Evolutionary conservation across 2,329 filamentous ascomycete genomes (phyloP).

Genomic region (Diaporthe citriasiana): DNA sequence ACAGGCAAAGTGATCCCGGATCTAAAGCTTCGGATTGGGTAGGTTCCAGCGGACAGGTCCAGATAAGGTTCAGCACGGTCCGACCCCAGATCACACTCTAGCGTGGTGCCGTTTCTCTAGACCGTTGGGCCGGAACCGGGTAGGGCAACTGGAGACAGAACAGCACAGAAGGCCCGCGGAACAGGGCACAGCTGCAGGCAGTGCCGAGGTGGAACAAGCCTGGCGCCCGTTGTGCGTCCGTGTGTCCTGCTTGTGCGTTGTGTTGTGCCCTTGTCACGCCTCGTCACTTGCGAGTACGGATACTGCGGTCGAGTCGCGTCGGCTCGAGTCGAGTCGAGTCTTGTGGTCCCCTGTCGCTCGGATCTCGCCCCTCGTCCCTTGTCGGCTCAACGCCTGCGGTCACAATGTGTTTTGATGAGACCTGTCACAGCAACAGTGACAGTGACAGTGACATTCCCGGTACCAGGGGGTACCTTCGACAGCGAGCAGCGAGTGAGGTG

Average conservation of each 20-base stretch:
- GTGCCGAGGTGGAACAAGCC: slow-evolving; percentile 21
- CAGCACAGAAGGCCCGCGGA: background rate
- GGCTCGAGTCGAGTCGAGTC: slow-evolving; percentile 9
- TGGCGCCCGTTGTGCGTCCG: slow-evolving; percentile 20
- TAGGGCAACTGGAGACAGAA: slow-evolving; percentile 5
- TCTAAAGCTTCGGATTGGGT: slow-evolving; percentile 27
- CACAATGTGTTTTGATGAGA: background rate
- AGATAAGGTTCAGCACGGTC: slow-evolving; percentile 35
- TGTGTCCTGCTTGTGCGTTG: slow-evolving; percentile 7
- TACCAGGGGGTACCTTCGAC: slow-evolving; percentile 3
- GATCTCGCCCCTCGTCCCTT: background rate
- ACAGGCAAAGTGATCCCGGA: slow-evolving; percentile 29
- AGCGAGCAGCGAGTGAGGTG: background rate
- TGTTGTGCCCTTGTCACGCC: slow-evolving; percentile 1
- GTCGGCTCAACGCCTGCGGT: slow-evolving; percentile 17
- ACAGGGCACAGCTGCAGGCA: slow-evolving; percentile 15
- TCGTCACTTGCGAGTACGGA: background rate
- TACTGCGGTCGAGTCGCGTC: background rate
- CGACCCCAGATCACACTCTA: slow-evolving; percentile 34
- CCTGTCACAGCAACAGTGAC: slow-evolving; percentile 9
- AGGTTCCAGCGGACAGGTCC: slow-evolving; percentile 34
- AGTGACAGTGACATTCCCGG: slow-evolving; percentile 9
- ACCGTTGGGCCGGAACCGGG: slow-evolving; percentile 35
- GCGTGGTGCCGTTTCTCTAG: slow-evolving; percentile 24
- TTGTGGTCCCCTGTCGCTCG: slow-evolving; percentile 3